Percentiles rank a stretch among this genome's conserved stretches.
Evolutionary conservation across 352 stramenopile genomes (phyloP).

Genomic region (Elongisporangium prolatum): DNA sequence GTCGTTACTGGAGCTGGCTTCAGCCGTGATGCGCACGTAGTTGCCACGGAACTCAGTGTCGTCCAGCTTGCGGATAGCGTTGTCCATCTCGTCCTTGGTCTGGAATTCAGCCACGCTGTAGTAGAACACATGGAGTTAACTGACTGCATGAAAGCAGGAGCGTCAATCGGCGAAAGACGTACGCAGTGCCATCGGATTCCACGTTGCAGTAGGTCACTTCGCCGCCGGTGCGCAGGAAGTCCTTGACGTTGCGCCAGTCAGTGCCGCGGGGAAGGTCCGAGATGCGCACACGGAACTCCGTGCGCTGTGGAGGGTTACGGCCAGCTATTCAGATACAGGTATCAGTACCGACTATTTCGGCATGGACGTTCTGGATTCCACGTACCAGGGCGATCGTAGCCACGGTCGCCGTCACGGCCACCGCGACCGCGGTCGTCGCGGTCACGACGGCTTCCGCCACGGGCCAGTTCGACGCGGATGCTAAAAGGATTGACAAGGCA

Average conservation of each 20-base stretch:
- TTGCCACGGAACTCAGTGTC: constrained; percentile 86
- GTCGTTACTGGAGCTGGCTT: constrained; percentile 20
- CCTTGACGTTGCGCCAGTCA: constrained; percentile 87
- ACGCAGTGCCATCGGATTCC: constrained; percentile 78
- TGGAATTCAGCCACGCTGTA: constrained; percentile 75
- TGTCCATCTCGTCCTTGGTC: constrained; percentile 80
- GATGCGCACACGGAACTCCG: constrained; percentile 71
- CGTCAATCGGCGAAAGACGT: constrained; percentile 21
- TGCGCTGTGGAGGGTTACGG: constrained; percentile 70
- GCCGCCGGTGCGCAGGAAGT: constrained; percentile 76
- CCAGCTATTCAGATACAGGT: constrained; percentile 8
- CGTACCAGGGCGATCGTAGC: constrained; percentile 56
- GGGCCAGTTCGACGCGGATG: constrained; percentile 78
- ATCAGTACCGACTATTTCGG: too few relatives aligned
- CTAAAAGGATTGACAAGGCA: constrained; percentile 19
- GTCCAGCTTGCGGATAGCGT: constrained; percentile 81
- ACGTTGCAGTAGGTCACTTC: constrained; percentile 87
- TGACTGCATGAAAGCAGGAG: background rate
- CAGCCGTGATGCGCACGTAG: constrained; percentile 68
- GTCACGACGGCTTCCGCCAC: constrained; percentile 61
- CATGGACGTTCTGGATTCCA: background rate
- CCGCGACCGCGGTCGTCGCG: constrained; percentile 37
- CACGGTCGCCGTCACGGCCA: constrained; percentile 32
- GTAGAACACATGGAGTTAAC: background rate
- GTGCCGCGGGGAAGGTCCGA: constrained; percentile 72